Evolutionary conservation across 768 basidiomycete species (phyloP), one percentile per base, ranked within the genome.

Genomic region (Tylopilus subfusipes): DNA sequence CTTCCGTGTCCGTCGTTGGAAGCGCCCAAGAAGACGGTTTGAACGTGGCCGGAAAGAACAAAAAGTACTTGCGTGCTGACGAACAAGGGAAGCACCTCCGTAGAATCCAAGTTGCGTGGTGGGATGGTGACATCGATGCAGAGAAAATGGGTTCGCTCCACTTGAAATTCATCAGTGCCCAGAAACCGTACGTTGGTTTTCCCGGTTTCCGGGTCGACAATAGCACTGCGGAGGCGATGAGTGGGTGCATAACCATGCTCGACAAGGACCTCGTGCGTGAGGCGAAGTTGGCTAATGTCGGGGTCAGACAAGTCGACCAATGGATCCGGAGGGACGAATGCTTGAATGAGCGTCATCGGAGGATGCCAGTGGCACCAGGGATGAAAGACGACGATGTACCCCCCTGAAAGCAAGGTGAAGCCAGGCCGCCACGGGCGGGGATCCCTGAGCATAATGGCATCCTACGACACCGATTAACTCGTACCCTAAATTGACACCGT

Each of bases 201-300:
- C 10, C 59, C 56, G 2, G 63, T 62, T 13, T 2, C 22, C 7
- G 48, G 54, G 38, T 64, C 44, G n/a, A 63, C 16, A n/a, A 57
- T 30, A 24, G 57, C 47, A 40, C 34, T 34, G 19, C 64, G 61
- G 33, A 66, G 55, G 25, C 16, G 39, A 18, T 55, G 54, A 4
- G 52, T 34, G 12, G 63, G 63, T 4, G 29, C 42, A 40, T 45
- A 47, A 21, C 46, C 29, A 30, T 36, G 30, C 19, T 54, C 42
- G 22, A 40, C 39, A 8, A 64, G 53, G 27, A 47, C 34, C 43
- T 63, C 63, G 21, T 65, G 63, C 12, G 64, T 54, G n/a, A 65
- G 63, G 5, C 25, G 52, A 42, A 66, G 57, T 33, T 45, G 55
- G 21, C 21, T 27, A 22, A 7, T 31, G 24, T 48, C 44, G 9